A percentile compares a stretch with the other conserved stretches of the same genome.
Evolutionary conservation across 1,284 basidiomycete species (phyloP).

Genomic region (Heterobasidion occidentale): DNA sequence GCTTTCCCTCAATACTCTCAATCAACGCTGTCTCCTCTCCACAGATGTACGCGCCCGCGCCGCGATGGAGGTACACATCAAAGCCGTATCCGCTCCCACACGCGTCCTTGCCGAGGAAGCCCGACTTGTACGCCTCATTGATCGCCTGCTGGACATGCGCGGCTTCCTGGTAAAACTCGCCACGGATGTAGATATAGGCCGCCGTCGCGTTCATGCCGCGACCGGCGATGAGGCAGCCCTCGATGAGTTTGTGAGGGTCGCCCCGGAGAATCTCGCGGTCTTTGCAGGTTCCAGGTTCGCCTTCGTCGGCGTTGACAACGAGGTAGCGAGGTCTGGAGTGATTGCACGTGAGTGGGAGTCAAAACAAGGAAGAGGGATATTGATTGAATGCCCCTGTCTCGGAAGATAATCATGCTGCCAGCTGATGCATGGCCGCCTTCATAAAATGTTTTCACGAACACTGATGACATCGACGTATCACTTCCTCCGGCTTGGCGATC

Average conservation of each 20-base stretch:
- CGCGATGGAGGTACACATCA: conserved; percentile 96
- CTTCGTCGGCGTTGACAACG: conserved; percentile 98
- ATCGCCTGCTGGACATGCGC: conserved; percentile 92
- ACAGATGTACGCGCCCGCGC: conserved; percentile 97
- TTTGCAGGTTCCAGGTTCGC: conserved; percentile 98
- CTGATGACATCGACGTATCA: no score
- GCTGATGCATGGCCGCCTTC: no score
- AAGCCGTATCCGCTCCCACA: conserved; percentile 92
- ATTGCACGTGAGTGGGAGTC: background rate
- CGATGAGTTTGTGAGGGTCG: conserved; percentile 97
- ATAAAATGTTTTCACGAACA: no score
- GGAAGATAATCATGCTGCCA: no score
- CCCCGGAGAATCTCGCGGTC: conserved; percentile 97
- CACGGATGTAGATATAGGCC: conserved; percentile 98
- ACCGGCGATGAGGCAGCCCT: conserved; percentile 97
- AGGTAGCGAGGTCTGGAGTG: conserved; percentile 81
- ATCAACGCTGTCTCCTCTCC: conserved; percentile 98
- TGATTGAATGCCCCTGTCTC: no score
- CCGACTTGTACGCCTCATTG: conserved; percentile 88
- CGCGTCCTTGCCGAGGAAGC: conserved; percentile 89
- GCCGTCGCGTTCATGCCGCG: conserved; percentile 96
- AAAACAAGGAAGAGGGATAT: background rate
- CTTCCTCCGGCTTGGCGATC: background rate
- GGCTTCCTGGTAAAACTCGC: conserved; percentile 96
- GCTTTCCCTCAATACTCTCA: conserved; percentile 95